Evolutionary conservation across 805 yeast species (phyloP), one percentile per base, ranked within the genome.

Genomic region (Starmera quercuum): DNA sequence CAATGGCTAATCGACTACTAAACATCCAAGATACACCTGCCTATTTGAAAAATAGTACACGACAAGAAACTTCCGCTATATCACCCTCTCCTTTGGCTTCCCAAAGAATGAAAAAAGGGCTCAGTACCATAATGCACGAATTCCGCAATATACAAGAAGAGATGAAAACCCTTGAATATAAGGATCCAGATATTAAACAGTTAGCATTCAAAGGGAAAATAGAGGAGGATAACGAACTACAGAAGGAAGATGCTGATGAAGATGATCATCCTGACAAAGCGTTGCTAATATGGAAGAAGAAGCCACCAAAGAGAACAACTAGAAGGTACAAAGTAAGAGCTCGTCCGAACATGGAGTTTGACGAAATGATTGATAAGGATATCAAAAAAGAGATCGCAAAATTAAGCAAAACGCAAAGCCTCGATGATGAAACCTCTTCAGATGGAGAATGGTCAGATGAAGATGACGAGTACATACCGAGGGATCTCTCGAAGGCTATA

Each of bases 71-170:
- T 11, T 7, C 20, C 12, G 28, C 49, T 4, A 33, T 45, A 10
- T 47, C 53, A 1, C 53, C 54, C 5, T 56, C 61, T 3, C 61
- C 61, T 11, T 33, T 53, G 15, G 51, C 51, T 3, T 41, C 50
- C 2, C 49, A 44, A 28, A 39, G 44, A 39, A 45, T 46, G 6
- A 46, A 49, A 4, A 56, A 63, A 30, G 52, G 65, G 3, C 39
- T 77, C 8, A 61, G 70, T 4, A 68, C 68, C 23, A 54, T 77
- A 26, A 68, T 66, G 41, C 58, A 64, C 28, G 82, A 73, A 36
- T 59, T 65, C 12, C 51, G 58, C 24, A 61, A 56, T 30, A 51
- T 73, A 11, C 43, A 53, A 29, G 48, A 49, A 21, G 59, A 42
- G 6, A 26, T 32, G 31, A 14, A 32, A 18, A n/a, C 12, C 9